Evolutionary conservation across 805 yeast species (phyloP).

Genomic region (Tetrapisispora nanseiensis): DNA sequence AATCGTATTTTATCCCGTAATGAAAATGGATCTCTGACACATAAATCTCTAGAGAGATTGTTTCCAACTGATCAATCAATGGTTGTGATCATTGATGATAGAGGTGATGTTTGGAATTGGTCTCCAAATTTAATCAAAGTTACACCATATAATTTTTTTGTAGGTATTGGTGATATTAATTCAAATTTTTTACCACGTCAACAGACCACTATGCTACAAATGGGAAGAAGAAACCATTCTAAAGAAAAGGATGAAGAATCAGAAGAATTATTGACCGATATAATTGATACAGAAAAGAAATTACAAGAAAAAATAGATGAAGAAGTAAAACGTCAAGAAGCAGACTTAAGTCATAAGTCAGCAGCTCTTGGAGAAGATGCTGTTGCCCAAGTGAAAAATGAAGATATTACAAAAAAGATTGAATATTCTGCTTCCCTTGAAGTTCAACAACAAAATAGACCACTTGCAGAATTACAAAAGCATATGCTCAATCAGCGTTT

Average conservation of each 20-base stretch:
- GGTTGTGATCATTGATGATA: constrained; percentile 93
- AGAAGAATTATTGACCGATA: constrained; percentile 27
- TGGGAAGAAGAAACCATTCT: constrained; percentile 22
- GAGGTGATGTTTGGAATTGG: constrained; percentile 99
- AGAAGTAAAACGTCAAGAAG: constrained; percentile 30
- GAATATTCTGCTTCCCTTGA: constrained; percentile 65
- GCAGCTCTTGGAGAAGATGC: constrained; percentile 22
- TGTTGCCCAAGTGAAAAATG: constrained; percentile 31
- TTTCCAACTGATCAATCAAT: constrained; percentile 94
- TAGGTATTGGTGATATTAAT: constrained; percentile 95
- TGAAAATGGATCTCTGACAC: constrained; percentile 87
- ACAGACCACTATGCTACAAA: constrained; percentile 46
- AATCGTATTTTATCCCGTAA: constrained; percentile 88
- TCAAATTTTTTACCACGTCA: constrained; percentile 85
- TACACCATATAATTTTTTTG: constrained; percentile 90
- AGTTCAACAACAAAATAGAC: constrained; percentile 72
- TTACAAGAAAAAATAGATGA: constrained; percentile 24
- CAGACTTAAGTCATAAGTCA: constrained; percentile 25
- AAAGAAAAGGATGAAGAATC: constrained; percentile 21
- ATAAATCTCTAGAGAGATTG: constrained; percentile 74
- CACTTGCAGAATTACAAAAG: constrained; percentile 73
- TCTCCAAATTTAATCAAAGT: constrained; percentile 83
- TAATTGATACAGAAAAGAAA: constrained; percentile 26
- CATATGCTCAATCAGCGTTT: constrained; percentile 47
- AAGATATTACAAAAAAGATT: constrained; percentile 44